A percentile compares a stretch with the other conserved stretches of the same genome.
These are phyloP conservation scores for Cordyceps militaris DNA, from an alignment of 2,329 filamentous ascomycete species.

Conservation along the genomic window DNA sequence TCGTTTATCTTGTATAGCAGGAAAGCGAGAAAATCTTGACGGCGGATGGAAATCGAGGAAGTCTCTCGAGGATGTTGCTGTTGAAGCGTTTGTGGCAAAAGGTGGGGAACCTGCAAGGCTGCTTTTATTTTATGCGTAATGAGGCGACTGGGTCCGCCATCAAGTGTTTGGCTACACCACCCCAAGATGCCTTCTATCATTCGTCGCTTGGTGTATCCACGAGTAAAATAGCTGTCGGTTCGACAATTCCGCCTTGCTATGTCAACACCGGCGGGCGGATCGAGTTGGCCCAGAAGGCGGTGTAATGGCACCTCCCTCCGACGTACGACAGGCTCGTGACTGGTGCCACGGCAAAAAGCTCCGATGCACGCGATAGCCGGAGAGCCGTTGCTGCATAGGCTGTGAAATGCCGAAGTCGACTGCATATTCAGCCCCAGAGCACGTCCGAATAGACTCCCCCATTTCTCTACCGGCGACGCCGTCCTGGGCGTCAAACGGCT, in stretches of 20 bases:
- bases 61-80: background rate
- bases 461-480: conserved; percentile 3
- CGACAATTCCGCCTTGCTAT: background rate
- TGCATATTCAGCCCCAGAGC: conserved; percentile 38
- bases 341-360: conserved; percentile 42
- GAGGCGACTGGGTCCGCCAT: background rate
- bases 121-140: background rate
- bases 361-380: conserved; percentile 34
- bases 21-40: background rate
- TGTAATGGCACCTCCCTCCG: background rate
- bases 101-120: conserved; percentile 7
- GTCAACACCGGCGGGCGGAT: no score
- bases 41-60: background rate
- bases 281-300: background rate
- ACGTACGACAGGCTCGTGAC: conserved; percentile 32
- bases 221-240: no score
- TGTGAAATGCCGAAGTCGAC: conserved; percentile 33
- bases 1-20: background rate
- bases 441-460: conserved; percentile 14
- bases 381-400: conserved; percentile 30
- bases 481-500: background rate
- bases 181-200: background rate
- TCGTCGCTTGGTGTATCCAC: no score
- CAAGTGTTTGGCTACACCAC: background rate
- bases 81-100: conserved; percentile 6